Conservation (phyloP, 2,329 filamentous ascomycete species). For the Leptoxyphium fumago region DNA sequence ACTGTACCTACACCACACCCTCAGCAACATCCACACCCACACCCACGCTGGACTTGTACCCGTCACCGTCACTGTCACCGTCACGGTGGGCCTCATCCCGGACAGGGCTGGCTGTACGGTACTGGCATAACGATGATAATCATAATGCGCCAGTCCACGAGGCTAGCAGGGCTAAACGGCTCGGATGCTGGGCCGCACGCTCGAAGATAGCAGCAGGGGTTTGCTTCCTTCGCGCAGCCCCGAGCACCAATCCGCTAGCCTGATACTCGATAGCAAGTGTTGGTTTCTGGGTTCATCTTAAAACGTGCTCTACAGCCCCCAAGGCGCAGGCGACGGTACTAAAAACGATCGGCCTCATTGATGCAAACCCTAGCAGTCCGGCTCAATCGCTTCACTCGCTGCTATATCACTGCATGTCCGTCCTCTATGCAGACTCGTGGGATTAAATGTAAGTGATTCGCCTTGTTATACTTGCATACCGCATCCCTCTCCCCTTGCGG, state of each 20-base stretch:
- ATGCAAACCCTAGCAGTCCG: constrained; percentile 7
- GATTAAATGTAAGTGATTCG: constrained; percentile 6
- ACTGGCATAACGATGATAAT: too few species aligned
- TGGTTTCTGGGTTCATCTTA: constrained; percentile 14
- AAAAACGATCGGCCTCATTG: constrained; percentile 11
- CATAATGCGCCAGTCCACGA: constrained; percentile 2
- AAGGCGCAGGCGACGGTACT: constrained; percentile 9
- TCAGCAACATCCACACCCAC: too few species aligned
- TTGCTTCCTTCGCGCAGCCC: constrained; percentile 10
- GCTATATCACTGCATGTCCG: constrained; percentile 7
- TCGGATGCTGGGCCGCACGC: constrained; percentile 7
- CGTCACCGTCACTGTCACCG: too few species aligned
- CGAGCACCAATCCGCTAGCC: constrained; percentile 11
- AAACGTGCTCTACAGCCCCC: constrained; percentile 11
- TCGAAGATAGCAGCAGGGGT: constrained; percentile 7
- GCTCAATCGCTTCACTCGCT: constrained; percentile 3
- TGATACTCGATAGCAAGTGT: constrained; percentile 8
- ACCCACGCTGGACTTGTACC: too few species aligned
- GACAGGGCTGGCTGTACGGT: too few species aligned
- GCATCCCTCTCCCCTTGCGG: constrained; percentile 1
- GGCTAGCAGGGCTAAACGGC: constrained; percentile 7
- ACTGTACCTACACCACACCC: too few species aligned
- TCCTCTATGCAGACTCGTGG: constrained; percentile 5
- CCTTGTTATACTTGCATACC: constrained; percentile 10
- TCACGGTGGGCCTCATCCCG: too few species aligned